Evolutionary conservation across 345 rosid genomes (phyloP).

Genomic region (Psidium guajava): DNA sequence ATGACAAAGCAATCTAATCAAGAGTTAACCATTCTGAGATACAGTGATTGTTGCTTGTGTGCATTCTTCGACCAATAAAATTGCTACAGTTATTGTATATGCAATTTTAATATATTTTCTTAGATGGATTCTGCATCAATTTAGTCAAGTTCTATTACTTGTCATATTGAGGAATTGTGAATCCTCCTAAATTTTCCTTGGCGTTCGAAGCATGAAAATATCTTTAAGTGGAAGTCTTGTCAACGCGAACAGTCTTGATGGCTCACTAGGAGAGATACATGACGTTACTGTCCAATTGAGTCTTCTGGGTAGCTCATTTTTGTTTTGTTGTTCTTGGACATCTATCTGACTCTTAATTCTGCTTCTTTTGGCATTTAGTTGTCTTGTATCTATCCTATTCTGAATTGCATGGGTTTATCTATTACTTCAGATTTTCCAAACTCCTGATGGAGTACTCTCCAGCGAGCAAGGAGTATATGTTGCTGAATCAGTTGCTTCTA

Average conservation of each 20-base stretch:
- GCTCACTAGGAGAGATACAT: neutral
- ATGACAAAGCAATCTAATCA: neutral
- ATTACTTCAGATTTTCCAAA: slow-evolving; percentile 54
- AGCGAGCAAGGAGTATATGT: slow-evolving; percentile 84
- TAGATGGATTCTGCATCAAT: neutral
- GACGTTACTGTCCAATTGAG: neutral
- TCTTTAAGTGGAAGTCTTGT: neutral
- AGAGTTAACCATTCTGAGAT: neutral
- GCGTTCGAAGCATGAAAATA: neutral
- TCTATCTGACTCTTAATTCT: neutral
- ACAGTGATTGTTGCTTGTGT: neutral
- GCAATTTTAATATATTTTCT: neutral
- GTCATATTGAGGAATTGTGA: neutral
- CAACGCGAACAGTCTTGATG: neutral
- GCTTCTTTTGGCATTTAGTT: neutral
- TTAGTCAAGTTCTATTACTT: neutral
- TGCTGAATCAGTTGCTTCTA: slow-evolving; percentile 59
- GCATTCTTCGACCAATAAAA: neutral
- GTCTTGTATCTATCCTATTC: neutral
- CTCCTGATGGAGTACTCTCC: slow-evolving; percentile 89
- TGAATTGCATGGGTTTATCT: neutral
- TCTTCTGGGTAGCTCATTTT: neutral
- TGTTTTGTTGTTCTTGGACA: neutral
- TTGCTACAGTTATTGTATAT: neutral
- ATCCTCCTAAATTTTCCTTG: neutral